Evolutionary conservation across 2,329 filamentous ascomycete species (phyloP).

Genomic region (Dryadomyces sulphureus): DNA sequence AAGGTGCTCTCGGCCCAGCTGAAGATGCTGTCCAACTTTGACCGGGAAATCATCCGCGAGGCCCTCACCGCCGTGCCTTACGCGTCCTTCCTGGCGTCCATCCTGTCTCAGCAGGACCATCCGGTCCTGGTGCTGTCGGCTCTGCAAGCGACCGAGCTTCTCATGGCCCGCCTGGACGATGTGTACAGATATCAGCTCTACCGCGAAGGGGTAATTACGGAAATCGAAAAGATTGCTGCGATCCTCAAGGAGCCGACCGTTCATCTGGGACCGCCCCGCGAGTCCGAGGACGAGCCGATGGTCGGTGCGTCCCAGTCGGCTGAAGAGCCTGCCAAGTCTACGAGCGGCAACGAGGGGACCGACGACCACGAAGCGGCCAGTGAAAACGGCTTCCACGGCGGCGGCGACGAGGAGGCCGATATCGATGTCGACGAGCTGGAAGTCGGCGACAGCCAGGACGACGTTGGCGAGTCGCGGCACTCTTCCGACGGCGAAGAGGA

Average conservation of each 20-base stretch:
- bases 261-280: background rate
- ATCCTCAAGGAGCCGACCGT: conserved; percentile 20
- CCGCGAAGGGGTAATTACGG: conserved; percentile 84
- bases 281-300: conserved; percentile 5
- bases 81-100: conserved; percentile 87
- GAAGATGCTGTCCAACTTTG: conserved; percentile 96
- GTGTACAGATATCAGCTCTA: conserved; percentile 96
- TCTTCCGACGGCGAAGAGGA: conserved; percentile 37
- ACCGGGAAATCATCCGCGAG: conserved; percentile 69
- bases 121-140: conserved; percentile 73
- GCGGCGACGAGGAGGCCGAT: conserved; percentile 9
- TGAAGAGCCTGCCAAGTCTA: background rate
- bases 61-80: conserved; percentile 81
- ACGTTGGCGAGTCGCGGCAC: conserved; percentile 26
- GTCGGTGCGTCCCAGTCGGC: conserved; percentile 2
- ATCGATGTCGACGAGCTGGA: conserved; percentile 22
- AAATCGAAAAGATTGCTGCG: conserved; percentile 68
- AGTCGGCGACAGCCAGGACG: conserved; percentile 17
- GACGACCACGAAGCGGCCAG: conserved; percentile 9
- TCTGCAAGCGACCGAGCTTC: conserved; percentile 75
- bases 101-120: conserved; percentile 90
- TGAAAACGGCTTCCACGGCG: background rate
- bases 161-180: conserved; percentile 68
- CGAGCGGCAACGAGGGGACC: conserved; percentile 10
- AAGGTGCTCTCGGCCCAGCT: conserved; percentile 92